Percentiles rank a stretch among this genome's conserved stretches.
These are phyloP conservation scores for Drechslera avenae DNA, from an alignment of 2,329 filamentous ascomycete genomes.

Conservation along the genomic window DNA sequence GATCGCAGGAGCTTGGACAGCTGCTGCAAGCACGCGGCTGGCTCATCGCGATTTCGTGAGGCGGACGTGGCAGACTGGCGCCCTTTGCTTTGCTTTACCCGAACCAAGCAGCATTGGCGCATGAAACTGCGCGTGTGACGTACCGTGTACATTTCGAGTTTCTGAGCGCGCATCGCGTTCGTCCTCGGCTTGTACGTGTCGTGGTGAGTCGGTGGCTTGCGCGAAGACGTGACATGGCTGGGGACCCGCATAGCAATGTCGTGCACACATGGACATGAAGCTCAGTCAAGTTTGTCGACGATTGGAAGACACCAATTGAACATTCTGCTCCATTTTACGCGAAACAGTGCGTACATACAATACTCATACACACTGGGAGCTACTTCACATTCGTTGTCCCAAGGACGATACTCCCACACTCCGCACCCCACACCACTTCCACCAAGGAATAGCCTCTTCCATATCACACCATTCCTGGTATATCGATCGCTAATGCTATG, in stretches of 20 bases:
- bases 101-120: constrained; percentile 7
- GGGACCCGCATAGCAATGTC: not conserved
- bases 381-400: constrained; percentile 11
- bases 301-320: constrained; percentile 1
- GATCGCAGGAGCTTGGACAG: constrained; percentile 4
- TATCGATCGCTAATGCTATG: constrained; percentile 41
- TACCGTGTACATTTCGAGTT: constrained; percentile 4
- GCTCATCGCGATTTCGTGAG: constrained; percentile 2
- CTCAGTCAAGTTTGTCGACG: not conserved
- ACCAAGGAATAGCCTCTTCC: constrained; percentile 34
- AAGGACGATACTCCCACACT: constrained; percentile 11
- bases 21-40: not conserved
- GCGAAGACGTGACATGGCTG: constrained; percentile 7
- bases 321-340: constrained; percentile 29
- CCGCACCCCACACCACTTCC: constrained; percentile 22
- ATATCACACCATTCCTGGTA: constrained; percentile 36
- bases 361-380: constrained; percentile 32
- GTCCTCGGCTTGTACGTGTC: no score
- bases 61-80: constrained; percentile 11
- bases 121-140: constrained; percentile 11
- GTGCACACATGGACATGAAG: not conserved
- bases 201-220: no score
- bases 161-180: constrained; percentile 7
- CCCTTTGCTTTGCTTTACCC: not conserved
- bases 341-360: constrained; percentile 19